Percentiles rank a stretch among this genome's conserved stretches.
Conservation (phyloP, 768 basidiomycete species). For the Zangia roseola region DNA sequence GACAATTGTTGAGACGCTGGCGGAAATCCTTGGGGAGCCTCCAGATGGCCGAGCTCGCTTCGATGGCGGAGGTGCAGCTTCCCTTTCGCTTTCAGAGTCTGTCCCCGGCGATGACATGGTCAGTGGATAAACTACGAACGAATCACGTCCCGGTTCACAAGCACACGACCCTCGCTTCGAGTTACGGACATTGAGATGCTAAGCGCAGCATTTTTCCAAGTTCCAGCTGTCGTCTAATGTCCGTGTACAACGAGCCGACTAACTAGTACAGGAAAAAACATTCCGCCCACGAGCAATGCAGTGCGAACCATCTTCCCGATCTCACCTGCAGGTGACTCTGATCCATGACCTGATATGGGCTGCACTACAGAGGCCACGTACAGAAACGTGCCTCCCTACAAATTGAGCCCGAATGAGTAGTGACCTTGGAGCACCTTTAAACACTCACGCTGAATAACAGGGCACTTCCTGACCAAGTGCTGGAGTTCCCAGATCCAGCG, state of each 20-base stretch:
- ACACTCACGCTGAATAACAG: constrained; percentile 78
- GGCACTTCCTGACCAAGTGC: constrained; percentile 67
- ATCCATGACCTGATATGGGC: constrained; percentile 55
- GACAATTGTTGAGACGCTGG: constrained; percentile 27
- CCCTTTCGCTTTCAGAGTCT: constrained; percentile 29
- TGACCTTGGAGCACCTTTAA: not conserved
- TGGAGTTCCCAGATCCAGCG: constrained; percentile 38
- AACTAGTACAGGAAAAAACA: constrained; percentile 67
- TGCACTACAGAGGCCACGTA: constrained; percentile 94
- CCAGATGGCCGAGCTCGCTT: constrained; percentile 41
- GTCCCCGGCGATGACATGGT: constrained; percentile 30
- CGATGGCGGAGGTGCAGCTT: constrained; percentile 28
- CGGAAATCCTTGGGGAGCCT: constrained; percentile 25
- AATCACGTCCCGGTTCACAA: not conserved
- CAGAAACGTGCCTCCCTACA: constrained; percentile 87
- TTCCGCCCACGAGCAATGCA: constrained; percentile 59
- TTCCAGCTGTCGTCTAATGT: constrained; percentile 33
- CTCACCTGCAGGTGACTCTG: constrained; percentile 36
- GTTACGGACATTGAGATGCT: not conserved
- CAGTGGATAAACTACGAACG: constrained; percentile 7
- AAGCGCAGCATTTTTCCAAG: no score
- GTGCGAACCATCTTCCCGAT: constrained; percentile 48
- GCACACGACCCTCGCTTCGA: constrained; percentile 1
- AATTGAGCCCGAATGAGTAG: not conserved
- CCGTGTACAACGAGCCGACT: constrained; percentile 62